Conservation (phyloP, 495 filamentous ascomycete species). For the Monascus purpureus region DNA sequence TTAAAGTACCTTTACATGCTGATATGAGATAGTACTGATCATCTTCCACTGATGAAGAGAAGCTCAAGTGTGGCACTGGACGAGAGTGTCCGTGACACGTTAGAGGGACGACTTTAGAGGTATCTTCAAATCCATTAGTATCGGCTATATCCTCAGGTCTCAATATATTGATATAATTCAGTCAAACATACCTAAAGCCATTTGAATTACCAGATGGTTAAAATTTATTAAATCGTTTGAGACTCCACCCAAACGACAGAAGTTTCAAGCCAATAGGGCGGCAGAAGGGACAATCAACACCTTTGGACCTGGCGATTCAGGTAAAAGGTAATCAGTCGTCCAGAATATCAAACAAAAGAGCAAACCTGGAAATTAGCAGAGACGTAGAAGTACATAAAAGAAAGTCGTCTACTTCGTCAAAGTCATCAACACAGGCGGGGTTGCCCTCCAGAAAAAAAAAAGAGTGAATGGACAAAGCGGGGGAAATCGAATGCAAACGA, state of each 20-base stretch:
- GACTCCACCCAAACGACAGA: too few relatives aligned
- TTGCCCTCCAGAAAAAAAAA: background rate
- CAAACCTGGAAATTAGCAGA: slow-evolving; percentile 7
- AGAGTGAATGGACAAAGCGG: slow-evolving; percentile 6
- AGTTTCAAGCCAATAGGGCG: slow-evolving; percentile 2
- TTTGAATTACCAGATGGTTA: slow-evolving; percentile 4
- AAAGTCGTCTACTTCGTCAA: slow-evolving; percentile 36
- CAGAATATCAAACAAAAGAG: slow-evolving; percentile 6
- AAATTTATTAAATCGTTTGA: too few relatives aligned
- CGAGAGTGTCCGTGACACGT: slow-evolving; percentile 97
- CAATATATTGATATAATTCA: background rate
- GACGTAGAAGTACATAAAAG: slow-evolving; percentile 22
- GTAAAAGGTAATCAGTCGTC: too few relatives aligned
- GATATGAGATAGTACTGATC: slow-evolving; percentile 90
- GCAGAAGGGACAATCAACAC: background rate
- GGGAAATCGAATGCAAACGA: background rate
- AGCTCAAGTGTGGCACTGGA: slow-evolving; percentile 87
- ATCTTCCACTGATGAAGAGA: slow-evolving; percentile 75
- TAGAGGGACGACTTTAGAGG: slow-evolving; percentile 68
- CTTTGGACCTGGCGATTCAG: too few relatives aligned
- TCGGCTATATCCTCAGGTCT: background rate
- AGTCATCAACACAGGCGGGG: slow-evolving; percentile 23
- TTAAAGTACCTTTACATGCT: slow-evolving; percentile 77
- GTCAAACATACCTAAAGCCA: slow-evolving; percentile 11
- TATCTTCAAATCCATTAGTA: slow-evolving; percentile 21